Base-by-base conservation (phyloP, 2,329 filamentous ascomycete species). In the Corniculantispora saksenae region DNA sequence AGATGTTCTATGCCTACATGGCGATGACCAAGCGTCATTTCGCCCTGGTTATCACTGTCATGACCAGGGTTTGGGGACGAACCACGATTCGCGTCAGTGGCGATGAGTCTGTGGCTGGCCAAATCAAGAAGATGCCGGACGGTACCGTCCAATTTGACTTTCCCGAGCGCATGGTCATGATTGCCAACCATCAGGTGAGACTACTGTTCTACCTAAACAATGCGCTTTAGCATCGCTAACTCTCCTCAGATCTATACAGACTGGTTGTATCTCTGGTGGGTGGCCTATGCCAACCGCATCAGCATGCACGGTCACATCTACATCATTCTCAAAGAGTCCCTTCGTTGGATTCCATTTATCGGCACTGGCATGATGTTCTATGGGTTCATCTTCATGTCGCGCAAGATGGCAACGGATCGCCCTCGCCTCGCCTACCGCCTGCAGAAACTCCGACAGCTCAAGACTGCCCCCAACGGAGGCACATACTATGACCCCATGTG, bases 181-280 rank as follows among this genome's bases (percentile, higher is more conserved):
- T 96, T 75, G 92, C 93, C 29, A 97, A 97, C 74, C 93, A 97
- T 74, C 92, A 95, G 79, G 85, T 88, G 47, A 8, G 5, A 29
- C 23, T 50, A 17, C 3, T 54, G 35, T 50, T 19, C 58, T 32
- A 2, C 19, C 4, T 0, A 27, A 6, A 32, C 12, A 3, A n/a
- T 38, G 6, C 32, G 21, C 25, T 3, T 17, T 8, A 61, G 63
- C 56, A 73, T 74, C 66, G 73, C 69, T 68, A 60, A 71, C 68
- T 40, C 53, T 1, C 17, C 29, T 27, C 69, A 85, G 85, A 89
- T 96, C 61, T 96, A 97, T 74, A 94, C 92, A 10, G 92, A 97
- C 78, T 97, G 92, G 93, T 79, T 96, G 10, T 97, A 97, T 74
- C 85, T 97, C 9, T 97, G 93, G 93, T 97, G 93, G 93, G 89